Evolutionary conservation across 805 yeast genomes (phyloP).

Genomic region (Wickerhamomyces kurtzmanii): DNA sequence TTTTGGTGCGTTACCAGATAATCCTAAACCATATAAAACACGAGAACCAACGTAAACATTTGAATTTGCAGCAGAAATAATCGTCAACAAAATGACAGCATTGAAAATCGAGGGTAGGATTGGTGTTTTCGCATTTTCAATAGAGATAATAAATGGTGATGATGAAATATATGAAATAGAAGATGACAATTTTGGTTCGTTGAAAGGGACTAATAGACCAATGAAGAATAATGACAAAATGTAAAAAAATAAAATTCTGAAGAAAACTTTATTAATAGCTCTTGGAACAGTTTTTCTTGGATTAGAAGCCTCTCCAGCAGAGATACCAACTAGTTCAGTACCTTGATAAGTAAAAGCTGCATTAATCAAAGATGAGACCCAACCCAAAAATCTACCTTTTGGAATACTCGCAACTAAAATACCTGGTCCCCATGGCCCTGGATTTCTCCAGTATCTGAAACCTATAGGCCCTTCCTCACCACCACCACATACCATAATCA

Average conservation of each 20-base stretch:
- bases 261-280: slow-evolving; percentile 56
- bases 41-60: slow-evolving; percentile 62
- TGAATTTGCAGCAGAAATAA: slow-evolving; percentile 65
- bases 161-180: slow-evolving; percentile 31
- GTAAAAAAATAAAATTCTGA: slow-evolving; percentile 54
- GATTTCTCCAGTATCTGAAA: slow-evolving; percentile 55
- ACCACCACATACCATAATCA: slow-evolving; percentile 48
- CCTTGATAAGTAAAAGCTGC: slow-evolving; percentile 56
- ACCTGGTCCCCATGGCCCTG: slow-evolving; percentile 64
- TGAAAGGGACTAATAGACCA: slow-evolving; percentile 55
- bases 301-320: slow-evolving; percentile 52
- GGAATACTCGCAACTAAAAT: slow-evolving; percentile 25
- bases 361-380: slow-evolving; percentile 41
- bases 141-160: slow-evolving; percentile 63
- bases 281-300: slow-evolving; percentile 63
- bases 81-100: slow-evolving; percentile 51
- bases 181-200: slow-evolving; percentile 35
- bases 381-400: slow-evolving; percentile 40
- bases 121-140: slow-evolving; percentile 51
- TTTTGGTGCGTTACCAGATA: slow-evolving; percentile 45
- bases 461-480: slow-evolving; percentile 49
- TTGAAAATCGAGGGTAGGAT: slow-evolving; percentile 57
- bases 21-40: slow-evolving; percentile 49
- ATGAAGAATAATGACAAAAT: slow-evolving; percentile 51
- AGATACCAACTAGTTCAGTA: slow-evolving; percentile 47